Evolutionary conservation across 1,139 yeast genomes (phyloP), one percentile per base, ranked within the genome.

Genomic region (Nakaseomyces sp.): DNA sequence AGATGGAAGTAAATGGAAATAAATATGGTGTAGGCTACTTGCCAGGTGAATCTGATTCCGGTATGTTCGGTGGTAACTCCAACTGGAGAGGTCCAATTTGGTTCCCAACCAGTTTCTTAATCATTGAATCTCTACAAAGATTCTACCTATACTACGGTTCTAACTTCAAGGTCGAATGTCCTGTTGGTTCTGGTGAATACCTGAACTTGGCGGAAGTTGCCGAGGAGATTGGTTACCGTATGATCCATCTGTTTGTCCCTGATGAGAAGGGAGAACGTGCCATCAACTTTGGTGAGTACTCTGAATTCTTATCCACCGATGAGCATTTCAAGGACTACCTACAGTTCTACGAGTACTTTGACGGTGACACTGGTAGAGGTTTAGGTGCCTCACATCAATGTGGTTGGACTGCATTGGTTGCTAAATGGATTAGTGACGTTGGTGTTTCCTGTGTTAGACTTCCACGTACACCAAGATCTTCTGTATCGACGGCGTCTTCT

Each of bases 71-170:
- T 45, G 97, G 97, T 52, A 89, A 89, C 62, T 87, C 96, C 24
- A 89, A 88, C 65, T 89, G 97, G 97, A 75, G 97, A 66, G 97
- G 97, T 4, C 96, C 97, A n/a, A 87, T 89, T 58, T 89, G 97
- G 97, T 87, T 89, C 71, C 96, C 97, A 19, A 87, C 88, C 10
- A 88, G 85, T 59, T 89, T 89, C 65, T 69, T 89, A 51, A 70
- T 89, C 42, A 88, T 88, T 47, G 97, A 89, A 68, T 80, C 96
- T 0, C 71, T 89, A 55, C 95, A 89, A 64, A 74, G 96, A 57
- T 88, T 87, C 63, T 88, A 82, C 65, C 71, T 89, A 63, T 89
- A 88, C 69, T 88, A 88, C 62, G 97, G 97, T 15, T 81, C 91
- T 17, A 81, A 76, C 40, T 74, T 89, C 58, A 84, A 84, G 64